These are phyloP conservation scores for Barnettozyma pratensis DNA, from an alignment of 805 yeast species.

Conservation along the genomic window DNA sequence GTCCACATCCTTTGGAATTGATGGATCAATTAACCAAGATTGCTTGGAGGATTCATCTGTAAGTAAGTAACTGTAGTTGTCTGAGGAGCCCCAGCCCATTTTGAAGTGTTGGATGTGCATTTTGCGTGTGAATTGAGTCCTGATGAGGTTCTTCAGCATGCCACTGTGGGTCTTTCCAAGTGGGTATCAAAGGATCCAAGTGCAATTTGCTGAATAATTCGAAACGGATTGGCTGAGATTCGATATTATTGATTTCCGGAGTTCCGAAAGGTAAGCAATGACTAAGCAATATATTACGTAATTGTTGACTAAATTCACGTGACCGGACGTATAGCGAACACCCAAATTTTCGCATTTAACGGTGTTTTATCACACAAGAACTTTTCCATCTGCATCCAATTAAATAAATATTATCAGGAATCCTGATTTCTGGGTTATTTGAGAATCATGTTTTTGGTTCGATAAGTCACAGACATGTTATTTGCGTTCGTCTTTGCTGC, in stretches of 20 bases:
- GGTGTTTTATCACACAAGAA: background rate
- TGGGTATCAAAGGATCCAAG: background rate
- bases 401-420: background rate
- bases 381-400: too few relatives aligned
- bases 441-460: too few relatives aligned
- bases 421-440: background rate
- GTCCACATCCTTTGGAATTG: constrained; percentile 66
- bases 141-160: too few relatives aligned
- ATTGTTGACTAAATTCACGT: background rate
- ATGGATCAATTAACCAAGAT: constrained; percentile 90
- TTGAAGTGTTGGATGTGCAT: constrained; percentile 85
- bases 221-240: background rate
- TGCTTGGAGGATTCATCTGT: constrained; percentile 59
- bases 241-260: too few relatives aligned
- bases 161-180: too few relatives aligned
- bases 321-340: background rate
- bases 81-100: constrained; percentile 94
- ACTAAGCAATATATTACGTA: background rate
- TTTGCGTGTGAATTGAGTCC: constrained; percentile 28
- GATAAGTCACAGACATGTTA: background rate
- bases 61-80: constrained; percentile 81
- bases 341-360: background rate
- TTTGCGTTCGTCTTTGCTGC: background rate
- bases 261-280: too few relatives aligned
- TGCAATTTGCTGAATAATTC: background rate